These are phyloP conservation scores for Tricholoma saponaceum DNA, from an alignment of 768 basidiomycete species.

Conservation along the genomic window DNA sequence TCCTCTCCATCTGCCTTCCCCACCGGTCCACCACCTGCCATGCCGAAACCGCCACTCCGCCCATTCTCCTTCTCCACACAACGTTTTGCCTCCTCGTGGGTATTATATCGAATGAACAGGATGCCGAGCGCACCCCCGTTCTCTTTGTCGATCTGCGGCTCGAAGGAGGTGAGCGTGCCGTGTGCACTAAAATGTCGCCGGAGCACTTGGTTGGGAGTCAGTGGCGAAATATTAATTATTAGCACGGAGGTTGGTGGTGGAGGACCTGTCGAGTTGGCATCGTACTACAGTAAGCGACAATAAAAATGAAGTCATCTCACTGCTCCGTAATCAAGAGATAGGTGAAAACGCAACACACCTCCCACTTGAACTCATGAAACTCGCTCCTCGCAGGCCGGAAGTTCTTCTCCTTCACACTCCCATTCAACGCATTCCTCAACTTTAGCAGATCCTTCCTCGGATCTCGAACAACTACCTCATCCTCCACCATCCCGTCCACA, in stretches of 20 bases:
- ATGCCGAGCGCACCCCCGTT: constrained; percentile 86
- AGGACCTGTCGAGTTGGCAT: constrained; percentile 63
- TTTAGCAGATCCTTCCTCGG: constrained; percentile 46
- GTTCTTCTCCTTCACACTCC: constrained; percentile 10
- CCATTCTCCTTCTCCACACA: constrained; percentile 71
- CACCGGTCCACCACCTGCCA: constrained; percentile 28
- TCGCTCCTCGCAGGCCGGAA: constrained; percentile 23
- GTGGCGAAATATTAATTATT: constrained; percentile 63
- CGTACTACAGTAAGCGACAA: constrained; percentile 49
- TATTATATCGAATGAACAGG: constrained; percentile 63
- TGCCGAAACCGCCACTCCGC: constrained; percentile 44
- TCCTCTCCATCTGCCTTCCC: constrained; percentile 56
- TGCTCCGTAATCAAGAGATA: neutral
- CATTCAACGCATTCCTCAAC: constrained; percentile 8
- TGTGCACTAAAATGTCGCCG: constrained; percentile 59
- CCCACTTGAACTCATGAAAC: constrained; percentile 47
- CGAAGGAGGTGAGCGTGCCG: constrained; percentile 63
- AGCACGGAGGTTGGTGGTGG: constrained; percentile 75
- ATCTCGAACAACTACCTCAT: constrained; percentile 41
- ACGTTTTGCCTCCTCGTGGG: constrained; percentile 62
- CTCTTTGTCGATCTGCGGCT: constrained; percentile 72
- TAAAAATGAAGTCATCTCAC: constrained; percentile 5
- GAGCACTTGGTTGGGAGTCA: constrained; percentile 65
- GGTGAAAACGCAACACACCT: constrained; percentile 34
- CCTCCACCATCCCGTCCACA: constrained; percentile 22